Evolutionary conservation across 164 flowering plant species (phyloP).

Genomic region (Warburgia ugandensis): DNA sequence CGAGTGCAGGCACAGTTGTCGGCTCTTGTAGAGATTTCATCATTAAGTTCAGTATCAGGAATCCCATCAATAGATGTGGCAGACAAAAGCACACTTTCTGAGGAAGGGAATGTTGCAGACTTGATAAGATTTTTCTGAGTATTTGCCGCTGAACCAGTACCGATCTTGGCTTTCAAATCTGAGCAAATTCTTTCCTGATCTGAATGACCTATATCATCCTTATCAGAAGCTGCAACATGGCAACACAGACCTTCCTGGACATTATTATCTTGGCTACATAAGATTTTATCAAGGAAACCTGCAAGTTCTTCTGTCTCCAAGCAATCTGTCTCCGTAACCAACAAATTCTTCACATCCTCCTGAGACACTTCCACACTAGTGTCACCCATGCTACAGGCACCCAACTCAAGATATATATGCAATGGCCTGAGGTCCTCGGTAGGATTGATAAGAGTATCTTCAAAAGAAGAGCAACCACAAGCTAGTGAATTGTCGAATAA

Average conservation of each 20-base stretch:
- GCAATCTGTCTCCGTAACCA: not conserved
- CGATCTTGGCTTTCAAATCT: slow-evolving; percentile 4
- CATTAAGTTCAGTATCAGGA: slow-evolving; percentile 7
- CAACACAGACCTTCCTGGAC: slow-evolving; percentile 9
- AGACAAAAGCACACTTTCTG: slow-evolving; percentile 8
- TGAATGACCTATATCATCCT: too few relatives aligned
- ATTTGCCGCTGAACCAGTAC: not conserved
- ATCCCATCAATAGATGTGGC: slow-evolving; percentile 15
- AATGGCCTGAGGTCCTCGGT: not conserved
- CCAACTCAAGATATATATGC: not conserved
- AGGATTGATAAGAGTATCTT: slow-evolving; percentile 9
- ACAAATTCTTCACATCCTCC: not conserved
- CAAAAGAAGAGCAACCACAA: slow-evolving; percentile 7
- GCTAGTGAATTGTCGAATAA: slow-evolving; percentile 16
- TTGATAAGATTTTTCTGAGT: slow-evolving; percentile 24
- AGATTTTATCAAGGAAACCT: slow-evolving; percentile 9
- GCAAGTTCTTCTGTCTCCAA: slow-evolving; percentile 22
- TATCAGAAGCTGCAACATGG: slow-evolving; percentile 1
- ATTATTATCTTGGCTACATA: slow-evolving; percentile 26
- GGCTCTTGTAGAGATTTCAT: slow-evolving; percentile 2
- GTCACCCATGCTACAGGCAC: not conserved
- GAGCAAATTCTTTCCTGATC: too few relatives aligned
- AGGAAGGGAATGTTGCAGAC: slow-evolving; percentile 30
- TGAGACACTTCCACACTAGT: not conserved
- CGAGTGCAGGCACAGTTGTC: slow-evolving; percentile 12